Base-by-base conservation (phyloP, 2,329 filamentous ascomycete species). In the Stagonosporopsis rhizophila region DNA sequence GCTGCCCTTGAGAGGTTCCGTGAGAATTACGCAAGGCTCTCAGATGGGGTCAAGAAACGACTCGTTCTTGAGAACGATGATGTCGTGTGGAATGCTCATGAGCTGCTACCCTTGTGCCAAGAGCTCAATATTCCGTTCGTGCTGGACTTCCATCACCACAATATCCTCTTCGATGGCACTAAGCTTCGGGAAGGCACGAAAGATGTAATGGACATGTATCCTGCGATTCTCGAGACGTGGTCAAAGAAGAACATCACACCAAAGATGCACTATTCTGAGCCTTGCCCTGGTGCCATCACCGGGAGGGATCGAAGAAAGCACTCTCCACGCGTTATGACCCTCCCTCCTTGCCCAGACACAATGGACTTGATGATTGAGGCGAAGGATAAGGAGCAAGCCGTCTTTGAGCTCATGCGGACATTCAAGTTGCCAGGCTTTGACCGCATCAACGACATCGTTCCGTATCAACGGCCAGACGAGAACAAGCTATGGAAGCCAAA, bases 301-400 rank as follows among this genome's bases (percentile, higher is more conserved):
- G 84, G 84, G 0, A 84, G 87, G 0, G 89, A 96, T 63, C 82
- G 93, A 25, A 85, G 94, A 56, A 97, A 96, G 75, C 94, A 98
- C 70, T 92, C 87, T 32, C 83, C 91, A 0, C 85, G 94, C 8
- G 92, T 96, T 1, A 83, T 83, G 62, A 90, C 87, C 0, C 77
- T 98, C 0, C 94, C 94, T 0, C 93, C 94, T 0, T 97, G 94
- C 67, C 82, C 87, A 4, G 80, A 85, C 1, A 87, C 89, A 28
- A 95, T 96, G 89, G 94, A 97, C 70, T 81, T 98, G n/a, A 98
- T 98, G 94, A 97, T 98, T 58, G 94, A 98, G 78, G 94, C 94
- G 44, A 98, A 98, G 74, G 94, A 97, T 71, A 98, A 98, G 76
- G 94, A 98, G 73, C 94, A 98, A 75, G 92, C 94, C 0, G 92